A percentile compares a stretch with the other conserved stretches of the same genome.
These are phyloP conservation scores for Debaryomyces hansenii DNA, from an alignment of 805 yeast genomes.

Conservation along the genomic window DNA sequence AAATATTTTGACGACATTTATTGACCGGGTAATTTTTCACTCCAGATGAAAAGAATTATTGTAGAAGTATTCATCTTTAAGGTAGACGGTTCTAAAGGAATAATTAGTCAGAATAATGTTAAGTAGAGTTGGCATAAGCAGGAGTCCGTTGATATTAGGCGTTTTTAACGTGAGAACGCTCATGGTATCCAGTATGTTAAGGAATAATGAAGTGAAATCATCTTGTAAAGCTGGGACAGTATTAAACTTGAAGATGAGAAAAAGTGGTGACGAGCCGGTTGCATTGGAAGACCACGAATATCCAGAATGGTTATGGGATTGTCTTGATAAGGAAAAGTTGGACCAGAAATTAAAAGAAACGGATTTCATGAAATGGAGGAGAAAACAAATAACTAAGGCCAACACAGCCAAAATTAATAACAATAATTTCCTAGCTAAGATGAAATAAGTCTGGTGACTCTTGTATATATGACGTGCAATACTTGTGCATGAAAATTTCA, in stretches of 20 bases:
- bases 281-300: slow-evolving; percentile 87
- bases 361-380: slow-evolving; percentile 66
- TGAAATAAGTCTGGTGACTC: slow-evolving; percentile 22
- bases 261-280: slow-evolving; percentile 81
- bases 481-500: neutral
- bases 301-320: slow-evolving; percentile 93
- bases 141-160: too few species aligned
- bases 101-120: too few species aligned
- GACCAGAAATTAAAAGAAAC: slow-evolving; percentile 54
- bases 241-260: slow-evolving; percentile 69
- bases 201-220: slow-evolving; percentile 12
- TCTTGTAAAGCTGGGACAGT: slow-evolving; percentile 69
- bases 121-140: too few species aligned
- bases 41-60: too few species aligned
- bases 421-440: slow-evolving; percentile 71
- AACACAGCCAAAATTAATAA: slow-evolving; percentile 72
- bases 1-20: slow-evolving; percentile 5
- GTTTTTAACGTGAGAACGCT: neutral
- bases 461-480: slow-evolving; percentile 6
- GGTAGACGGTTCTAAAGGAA: too few species aligned
- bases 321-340: slow-evolving; percentile 68
- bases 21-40: slow-evolving; percentile 1
- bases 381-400: slow-evolving; percentile 61
- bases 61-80: too few species aligned
- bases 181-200: neutral